phyloP scores from a whole-genome alignment of 1,139 yeast genomes.

The Candida pseudoviswanathii region DNA sequence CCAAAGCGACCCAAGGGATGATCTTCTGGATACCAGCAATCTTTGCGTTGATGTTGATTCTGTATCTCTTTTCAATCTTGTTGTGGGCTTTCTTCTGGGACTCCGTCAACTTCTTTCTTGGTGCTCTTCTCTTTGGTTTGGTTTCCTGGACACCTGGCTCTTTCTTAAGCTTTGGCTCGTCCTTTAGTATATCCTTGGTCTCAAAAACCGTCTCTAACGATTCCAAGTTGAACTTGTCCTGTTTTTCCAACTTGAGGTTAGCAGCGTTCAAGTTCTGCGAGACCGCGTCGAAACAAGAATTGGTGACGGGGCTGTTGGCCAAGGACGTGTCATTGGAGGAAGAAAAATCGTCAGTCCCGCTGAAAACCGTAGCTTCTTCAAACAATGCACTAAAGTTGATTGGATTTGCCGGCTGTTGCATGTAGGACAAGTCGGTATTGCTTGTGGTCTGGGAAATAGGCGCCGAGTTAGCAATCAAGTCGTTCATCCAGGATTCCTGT shows the following conservation, averaged over 20 bases:
- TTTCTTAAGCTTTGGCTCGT: slow-evolving; percentile 12
- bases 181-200: slow-evolving; percentile 26
- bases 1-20: slow-evolving; percentile 64
- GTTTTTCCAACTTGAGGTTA: slow-evolving; percentile 15
- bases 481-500: slow-evolving; percentile 23
- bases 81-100: slow-evolving; percentile 73
- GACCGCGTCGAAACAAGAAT: slow-evolving; percentile 5
- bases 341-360: slow-evolving; percentile 6
- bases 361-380: slow-evolving; percentile 7
- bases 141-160: slow-evolving; percentile 2
- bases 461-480: slow-evolving; percentile 21
- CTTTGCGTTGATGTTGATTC: slow-evolving; percentile 73
- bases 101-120: slow-evolving; percentile 58
- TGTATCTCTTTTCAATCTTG: slow-evolving; percentile 67
- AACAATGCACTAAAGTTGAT: slow-evolving; percentile 5
- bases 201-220: slow-evolving; percentile 28
- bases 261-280: slow-evolving; percentile 7
- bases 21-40: slow-evolving; percentile 66
- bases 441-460: slow-evolving; percentile 16
- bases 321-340: slow-evolving; percentile 13
- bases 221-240: slow-evolving; percentile 19
- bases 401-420: slow-evolving; percentile 7
- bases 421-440: slow-evolving; percentile 18
- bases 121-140: slow-evolving; percentile 39
- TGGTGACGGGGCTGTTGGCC: slow-evolving; percentile 13